Percentiles rank a stretch among this genome's conserved stretches.
phyloP scores from a whole-genome alignment of 192 early-diverging fungal species.

The Podila clonocystis region DNA sequence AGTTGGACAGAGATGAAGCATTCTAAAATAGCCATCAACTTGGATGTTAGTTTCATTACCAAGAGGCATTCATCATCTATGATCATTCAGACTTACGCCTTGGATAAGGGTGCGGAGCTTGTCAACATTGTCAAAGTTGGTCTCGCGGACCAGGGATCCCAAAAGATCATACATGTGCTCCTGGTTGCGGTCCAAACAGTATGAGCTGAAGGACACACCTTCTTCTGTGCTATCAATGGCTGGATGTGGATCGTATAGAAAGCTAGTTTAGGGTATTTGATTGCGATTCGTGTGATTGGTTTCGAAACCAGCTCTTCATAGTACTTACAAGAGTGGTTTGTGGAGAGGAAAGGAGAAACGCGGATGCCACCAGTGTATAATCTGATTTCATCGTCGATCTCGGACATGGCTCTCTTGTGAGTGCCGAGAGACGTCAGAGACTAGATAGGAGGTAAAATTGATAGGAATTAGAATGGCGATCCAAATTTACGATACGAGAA shows the following conservation, averaged over 20 bases:
- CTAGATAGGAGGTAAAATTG: conserved; percentile 12
- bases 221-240: conserved; percentile 72
- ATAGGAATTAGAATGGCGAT: not conserved
- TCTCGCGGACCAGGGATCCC: conserved; percentile 72
- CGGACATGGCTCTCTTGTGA: conserved; percentile 70
- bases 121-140: conserved; percentile 76
- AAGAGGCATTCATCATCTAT: not conserved
- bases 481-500: too few relatives aligned
- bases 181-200: conserved; percentile 80
- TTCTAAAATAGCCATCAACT: conserved; percentile 51
- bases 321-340: conserved; percentile 64
- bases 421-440: conserved; percentile 75
- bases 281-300: too few relatives aligned
- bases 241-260: not conserved
- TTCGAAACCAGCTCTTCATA: too few relatives aligned
- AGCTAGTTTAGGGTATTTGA: too few relatives aligned
- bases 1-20: conserved; percentile 79
- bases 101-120: conserved; percentile 82
- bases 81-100: conserved; percentile 49
- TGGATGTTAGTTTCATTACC: not conserved
- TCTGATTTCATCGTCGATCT: conserved; percentile 89
- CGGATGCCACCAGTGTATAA: conserved; percentile 86
- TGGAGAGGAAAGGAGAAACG: conserved; percentile 71
- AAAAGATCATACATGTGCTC: conserved; percentile 79
- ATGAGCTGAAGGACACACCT: conserved; percentile 68